Evolutionary conservation across 2,329 filamentous ascomycete species (phyloP).

Genomic region (Alternaria ventricosa): DNA sequence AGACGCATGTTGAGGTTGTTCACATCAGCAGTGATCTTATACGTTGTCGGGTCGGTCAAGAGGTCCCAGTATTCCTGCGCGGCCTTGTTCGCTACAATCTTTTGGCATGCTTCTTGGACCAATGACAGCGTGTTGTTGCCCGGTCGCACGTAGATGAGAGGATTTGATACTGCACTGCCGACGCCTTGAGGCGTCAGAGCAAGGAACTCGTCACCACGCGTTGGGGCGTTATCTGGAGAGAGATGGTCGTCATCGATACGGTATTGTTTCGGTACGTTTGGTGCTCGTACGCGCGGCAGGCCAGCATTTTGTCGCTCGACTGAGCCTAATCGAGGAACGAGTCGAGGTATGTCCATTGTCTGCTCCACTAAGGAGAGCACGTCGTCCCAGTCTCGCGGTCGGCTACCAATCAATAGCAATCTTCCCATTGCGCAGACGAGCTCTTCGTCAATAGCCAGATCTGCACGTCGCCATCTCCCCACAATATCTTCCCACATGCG

Average conservation of each 20-base stretch:
- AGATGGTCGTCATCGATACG: slow-evolving; percentile 40
- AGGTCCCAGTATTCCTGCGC: slow-evolving; percentile 80
- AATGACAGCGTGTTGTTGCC: slow-evolving; percentile 70
- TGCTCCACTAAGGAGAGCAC: slow-evolving; percentile 80
- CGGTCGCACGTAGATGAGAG: slow-evolving; percentile 54
- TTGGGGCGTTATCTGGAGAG: slow-evolving; percentile 21
- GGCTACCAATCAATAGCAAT: slow-evolving; percentile 70
- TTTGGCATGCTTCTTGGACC: slow-evolving; percentile 68
- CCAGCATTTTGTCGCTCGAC: slow-evolving; percentile 33
- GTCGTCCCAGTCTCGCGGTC: slow-evolving; percentile 69
- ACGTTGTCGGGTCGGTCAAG: slow-evolving; percentile 62
- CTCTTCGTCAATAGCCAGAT: slow-evolving; percentile 75
- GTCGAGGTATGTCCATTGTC: slow-evolving; percentile 76
- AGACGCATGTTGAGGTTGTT: slow-evolving; percentile 75
- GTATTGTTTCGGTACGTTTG: slow-evolving; percentile 33
- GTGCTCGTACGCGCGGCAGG: slow-evolving; percentile 45
- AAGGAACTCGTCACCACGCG: slow-evolving; percentile 43
- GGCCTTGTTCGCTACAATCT: slow-evolving; percentile 65
- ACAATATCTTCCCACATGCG: slow-evolving; percentile 82
- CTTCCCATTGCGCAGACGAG: slow-evolving; percentile 83
- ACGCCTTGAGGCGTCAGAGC: slow-evolving; percentile 26
- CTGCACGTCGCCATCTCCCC: slow-evolving; percentile 74
- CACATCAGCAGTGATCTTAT: slow-evolving; percentile 72
- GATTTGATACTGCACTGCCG: slow-evolving; percentile 35
- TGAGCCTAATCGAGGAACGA: slow-evolving; percentile 49